Evolutionary conservation across 352 stramenopile species (phyloP).

Genomic region (Globisporangium splendens): DNA sequence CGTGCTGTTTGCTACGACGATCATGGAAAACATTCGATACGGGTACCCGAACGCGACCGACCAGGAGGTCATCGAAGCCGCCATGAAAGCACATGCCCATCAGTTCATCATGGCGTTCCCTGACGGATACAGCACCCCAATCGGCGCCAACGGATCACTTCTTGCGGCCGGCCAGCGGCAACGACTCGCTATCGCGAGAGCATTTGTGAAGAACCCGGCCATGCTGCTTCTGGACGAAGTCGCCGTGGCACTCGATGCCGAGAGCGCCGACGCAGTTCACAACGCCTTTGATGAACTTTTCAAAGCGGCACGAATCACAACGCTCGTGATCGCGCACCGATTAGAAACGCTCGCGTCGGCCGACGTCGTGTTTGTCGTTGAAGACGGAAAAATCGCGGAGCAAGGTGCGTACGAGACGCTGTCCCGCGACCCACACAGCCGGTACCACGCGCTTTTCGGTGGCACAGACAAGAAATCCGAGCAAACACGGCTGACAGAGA

Average conservation of each 20-base stretch:
- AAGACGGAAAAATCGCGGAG: slow-evolving; percentile 51
- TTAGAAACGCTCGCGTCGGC: slow-evolving; percentile 52
- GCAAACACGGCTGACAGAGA: slow-evolving; percentile 8
- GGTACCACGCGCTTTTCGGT: slow-evolving; percentile 2
- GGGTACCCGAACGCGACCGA: slow-evolving; percentile 3
- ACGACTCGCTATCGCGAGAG: slow-evolving; percentile 84
- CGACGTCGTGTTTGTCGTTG: slow-evolving; percentile 63
- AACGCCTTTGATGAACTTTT: slow-evolving; percentile 61
- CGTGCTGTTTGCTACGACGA: slow-evolving; percentile 22
- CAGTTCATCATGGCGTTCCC: slow-evolving; percentile 80
- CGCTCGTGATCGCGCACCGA: slow-evolving; percentile 89
- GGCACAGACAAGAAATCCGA: not conserved
- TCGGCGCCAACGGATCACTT: slow-evolving; percentile 63
- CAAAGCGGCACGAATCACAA: slow-evolving; percentile 41
- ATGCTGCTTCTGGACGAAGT: slow-evolving; percentile 84
- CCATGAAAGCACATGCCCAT: slow-evolving; percentile 11
- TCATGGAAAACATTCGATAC: slow-evolving; percentile 26
- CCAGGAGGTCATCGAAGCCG: slow-evolving; percentile 10
- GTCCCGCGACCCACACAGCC: slow-evolving; percentile 3
- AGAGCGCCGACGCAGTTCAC: slow-evolving; percentile 70
- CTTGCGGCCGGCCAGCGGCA: slow-evolving; percentile 31
- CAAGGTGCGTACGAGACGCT: slow-evolving; percentile 20
- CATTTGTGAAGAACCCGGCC: slow-evolving; percentile 66
- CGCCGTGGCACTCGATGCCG: slow-evolving; percentile 54
- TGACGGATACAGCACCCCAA: slow-evolving; percentile 75